Conservation (phyloP, 1,284 basidiomycete species). For the Ustilago tritici region DNA sequence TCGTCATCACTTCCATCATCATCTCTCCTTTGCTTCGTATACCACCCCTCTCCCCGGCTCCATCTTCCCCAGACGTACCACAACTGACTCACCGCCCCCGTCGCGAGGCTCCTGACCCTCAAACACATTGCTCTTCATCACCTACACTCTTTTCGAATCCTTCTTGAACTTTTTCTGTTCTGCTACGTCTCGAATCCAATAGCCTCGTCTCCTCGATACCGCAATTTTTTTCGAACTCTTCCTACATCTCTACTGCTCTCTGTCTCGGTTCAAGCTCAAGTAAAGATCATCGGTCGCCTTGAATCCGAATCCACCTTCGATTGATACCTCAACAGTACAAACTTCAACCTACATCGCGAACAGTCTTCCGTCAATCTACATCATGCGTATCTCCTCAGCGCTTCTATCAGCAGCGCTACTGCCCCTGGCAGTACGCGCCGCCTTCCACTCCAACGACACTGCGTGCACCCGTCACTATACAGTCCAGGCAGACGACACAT, state of each 20-base stretch:
- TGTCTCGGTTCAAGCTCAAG: not conserved
- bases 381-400: slow-evolving; percentile 24
- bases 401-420: slow-evolving; percentile 28
- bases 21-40: slow-evolving; percentile 9
- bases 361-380: not conserved
- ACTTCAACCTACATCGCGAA: not conserved
- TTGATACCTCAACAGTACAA: no score
- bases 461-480: slow-evolving; percentile 77
- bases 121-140: slow-evolving; percentile 47
- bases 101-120: not conserved
- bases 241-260: not conserved
- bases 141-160: slow-evolving; percentile 28
- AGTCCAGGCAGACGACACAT: slow-evolving; percentile 76
- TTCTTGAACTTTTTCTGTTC: not conserved
- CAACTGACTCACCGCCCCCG: not conserved
- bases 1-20: slow-evolving; percentile 3
- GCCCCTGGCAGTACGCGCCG: slow-evolving; percentile 29
- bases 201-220: not conserved
- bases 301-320: no score
- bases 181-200: not conserved
- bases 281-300: no score
- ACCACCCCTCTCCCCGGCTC: not conserved
- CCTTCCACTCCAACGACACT: slow-evolving; percentile 59
- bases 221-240: not conserved
- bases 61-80: not conserved